Percentiles rank a stretch among this genome's conserved stretches.
Conservation (phyloP, 768 basidiomycete species). For the Fomitopsis serialis region DNA sequence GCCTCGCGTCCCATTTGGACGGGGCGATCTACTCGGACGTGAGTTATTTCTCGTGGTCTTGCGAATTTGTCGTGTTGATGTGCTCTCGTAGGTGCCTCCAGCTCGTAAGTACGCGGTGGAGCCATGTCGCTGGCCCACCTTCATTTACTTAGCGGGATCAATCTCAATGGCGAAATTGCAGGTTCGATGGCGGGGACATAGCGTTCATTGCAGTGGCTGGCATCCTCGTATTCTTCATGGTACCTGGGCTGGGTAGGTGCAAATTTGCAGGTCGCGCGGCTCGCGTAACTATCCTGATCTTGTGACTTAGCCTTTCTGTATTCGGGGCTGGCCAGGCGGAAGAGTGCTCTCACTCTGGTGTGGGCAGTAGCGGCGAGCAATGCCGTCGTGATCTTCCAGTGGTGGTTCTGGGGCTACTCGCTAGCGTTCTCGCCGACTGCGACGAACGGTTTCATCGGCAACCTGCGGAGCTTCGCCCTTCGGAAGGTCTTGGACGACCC, state of each 20-base stretch:
- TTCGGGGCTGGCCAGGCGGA: conserved; percentile 66
- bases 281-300: conserved; percentile 1
- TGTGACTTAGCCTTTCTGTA: conserved; percentile 56
- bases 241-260: conserved; percentile 61
- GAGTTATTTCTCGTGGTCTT: no score
- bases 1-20: no score
- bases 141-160: no score
- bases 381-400: conserved; percentile 73
- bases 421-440: conserved; percentile 78
- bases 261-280: conserved; percentile 2
- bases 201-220: conserved; percentile 66
- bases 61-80: no score
- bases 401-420: conserved; percentile 82
- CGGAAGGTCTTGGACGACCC: conserved; percentile 64
- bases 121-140: no score
- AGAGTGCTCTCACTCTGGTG: conserved; percentile 66
- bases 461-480: conserved; percentile 76
- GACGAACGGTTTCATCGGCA: conserved; percentile 72
- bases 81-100: no score
- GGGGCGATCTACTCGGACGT: no score
- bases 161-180: conserved; percentile 17
- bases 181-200: conserved; percentile 69
- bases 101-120: no score
- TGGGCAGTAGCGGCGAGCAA: conserved; percentile 73
- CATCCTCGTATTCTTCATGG: conserved; percentile 72